These are phyloP conservation scores for Phoma sp. DNA, from an alignment of 2,329 filamentous ascomycete genomes.

Conservation along the genomic window DNA sequence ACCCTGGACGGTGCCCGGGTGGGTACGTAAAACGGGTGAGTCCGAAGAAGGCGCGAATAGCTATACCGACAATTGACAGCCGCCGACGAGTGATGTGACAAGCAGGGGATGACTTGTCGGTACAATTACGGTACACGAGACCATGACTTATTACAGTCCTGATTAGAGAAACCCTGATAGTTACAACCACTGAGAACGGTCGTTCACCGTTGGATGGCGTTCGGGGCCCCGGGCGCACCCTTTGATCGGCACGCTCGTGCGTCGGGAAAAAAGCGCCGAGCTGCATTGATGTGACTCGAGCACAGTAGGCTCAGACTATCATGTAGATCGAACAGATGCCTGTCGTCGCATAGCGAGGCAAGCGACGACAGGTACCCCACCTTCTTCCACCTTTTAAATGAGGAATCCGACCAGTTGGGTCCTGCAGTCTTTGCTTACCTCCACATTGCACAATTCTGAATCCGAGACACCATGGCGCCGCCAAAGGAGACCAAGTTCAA, in stretches of 20 bases:
- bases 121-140: background rate
- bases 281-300: background rate
- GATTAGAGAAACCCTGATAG: background rate
- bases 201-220: background rate
- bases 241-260: background rate
- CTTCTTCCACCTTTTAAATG: background rate
- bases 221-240: background rate
- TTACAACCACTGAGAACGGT: background rate
- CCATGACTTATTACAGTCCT: background rate
- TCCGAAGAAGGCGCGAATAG: background rate
- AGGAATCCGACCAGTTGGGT: background rate
- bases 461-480: background rate
- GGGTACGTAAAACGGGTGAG: background rate
- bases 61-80: background rate
- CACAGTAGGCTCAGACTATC: background rate
- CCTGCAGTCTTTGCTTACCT: no score
- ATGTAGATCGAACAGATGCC: background rate
- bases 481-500: slow-evolving; percentile 39
- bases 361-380: background rate
- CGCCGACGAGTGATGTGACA: background rate
- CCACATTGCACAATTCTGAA: no score
- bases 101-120: background rate
- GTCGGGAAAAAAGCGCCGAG: background rate
- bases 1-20: background rate
- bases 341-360: background rate